Percentiles rank a stretch among this genome's conserved stretches.
These are phyloP conservation scores for Mimosa bimucronata DNA, from an alignment of 306 rosid genomes.

Conservation along the genomic window DNA sequence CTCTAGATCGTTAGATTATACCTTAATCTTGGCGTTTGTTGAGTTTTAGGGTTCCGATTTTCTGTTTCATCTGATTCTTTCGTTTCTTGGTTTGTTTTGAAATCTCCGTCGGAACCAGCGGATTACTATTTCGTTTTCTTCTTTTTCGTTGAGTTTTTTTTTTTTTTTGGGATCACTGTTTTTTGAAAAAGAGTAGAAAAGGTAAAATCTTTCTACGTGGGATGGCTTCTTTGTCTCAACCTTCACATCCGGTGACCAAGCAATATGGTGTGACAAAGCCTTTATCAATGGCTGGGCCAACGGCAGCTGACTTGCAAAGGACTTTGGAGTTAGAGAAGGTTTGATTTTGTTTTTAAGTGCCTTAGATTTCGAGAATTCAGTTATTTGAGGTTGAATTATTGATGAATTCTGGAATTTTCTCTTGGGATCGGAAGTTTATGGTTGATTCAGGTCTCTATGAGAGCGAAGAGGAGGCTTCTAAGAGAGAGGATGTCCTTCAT, in stretches of 20 bases:
- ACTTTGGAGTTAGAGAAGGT: constrained; percentile 70
- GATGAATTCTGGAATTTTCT: constrained; percentile 8
- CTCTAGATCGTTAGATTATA: background rate
- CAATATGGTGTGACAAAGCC: constrained; percentile 74
- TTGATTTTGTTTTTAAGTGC: background rate
- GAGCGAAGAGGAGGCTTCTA: constrained; percentile 62
- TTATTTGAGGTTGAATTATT: background rate
- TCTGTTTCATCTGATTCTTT: background rate
- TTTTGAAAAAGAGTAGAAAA: background rate
- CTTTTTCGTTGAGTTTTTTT: background rate
- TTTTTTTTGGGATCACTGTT: background rate
- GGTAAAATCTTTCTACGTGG: background rate
- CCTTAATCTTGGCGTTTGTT: background rate
- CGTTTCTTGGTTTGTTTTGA: background rate
- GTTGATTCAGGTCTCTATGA: constrained; percentile 65
- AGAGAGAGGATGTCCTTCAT: constrained; percentile 64
- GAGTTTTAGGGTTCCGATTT: constrained; percentile 31
- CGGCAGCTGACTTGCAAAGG: constrained; percentile 50
- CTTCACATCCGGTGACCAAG: constrained; percentile 38
- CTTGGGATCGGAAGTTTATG: constrained; percentile 47
- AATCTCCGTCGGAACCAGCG: background rate
- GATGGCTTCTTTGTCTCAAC: constrained; percentile 39
- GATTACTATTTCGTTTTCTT: background rate
- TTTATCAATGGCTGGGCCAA: constrained; percentile 68
- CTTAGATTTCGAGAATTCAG: background rate